Percentiles rank a stretch among this genome's conserved stretches.
Evolutionary conservation across 2,329 filamentous ascomycete species (phyloP).

Genomic region (Fonsecaea pedrosoi): DNA sequence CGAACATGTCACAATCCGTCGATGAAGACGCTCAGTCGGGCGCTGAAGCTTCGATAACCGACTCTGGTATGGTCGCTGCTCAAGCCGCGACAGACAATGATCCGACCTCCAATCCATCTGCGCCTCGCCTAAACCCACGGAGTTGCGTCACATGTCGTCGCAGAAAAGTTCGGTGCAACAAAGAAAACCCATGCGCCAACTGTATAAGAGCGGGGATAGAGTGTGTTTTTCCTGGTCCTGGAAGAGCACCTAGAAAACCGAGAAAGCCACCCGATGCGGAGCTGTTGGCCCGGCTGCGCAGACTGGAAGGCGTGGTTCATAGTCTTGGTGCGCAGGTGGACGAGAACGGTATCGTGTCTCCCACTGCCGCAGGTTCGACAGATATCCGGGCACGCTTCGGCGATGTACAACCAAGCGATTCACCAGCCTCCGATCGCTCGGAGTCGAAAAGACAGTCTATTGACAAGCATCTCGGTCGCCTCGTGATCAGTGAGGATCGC

Average conservation of each 20-base stretch:
- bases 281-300: slow-evolving; percentile 62
- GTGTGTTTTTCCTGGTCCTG: slow-evolving; percentile 68
- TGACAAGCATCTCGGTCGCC: slow-evolving; percentile 60
- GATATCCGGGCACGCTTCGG: slow-evolving; percentile 30
- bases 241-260: slow-evolving; percentile 64
- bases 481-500: slow-evolving; percentile 65
- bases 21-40: slow-evolving; percentile 9
- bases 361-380: slow-evolving; percentile 25
- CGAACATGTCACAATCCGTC: slow-evolving; percentile 17
- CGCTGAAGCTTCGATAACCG: not conserved
- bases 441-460: slow-evolving; percentile 36
- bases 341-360: slow-evolving; percentile 40
- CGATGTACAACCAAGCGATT: slow-evolving; percentile 22
- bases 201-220: slow-evolving; percentile 60
- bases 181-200: slow-evolving; percentile 56
- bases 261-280: slow-evolving; percentile 66
- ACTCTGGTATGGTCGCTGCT: not conserved
- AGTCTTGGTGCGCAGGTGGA: slow-evolving; percentile 59
- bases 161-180: slow-evolving; percentile 58
- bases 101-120: slow-evolving; percentile 11
- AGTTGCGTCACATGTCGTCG: slow-evolving; percentile 57
- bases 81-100: not conserved
- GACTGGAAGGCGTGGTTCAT: slow-evolving; percentile 67
- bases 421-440: slow-evolving; percentile 25
- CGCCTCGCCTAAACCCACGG: slow-evolving; percentile 45